A percentile compares a stretch with the other conserved stretches of the same genome.
phyloP scores from a whole-genome alignment of 2,329 filamentous ascomycete species.

The Fusarium paranaense region DNA sequence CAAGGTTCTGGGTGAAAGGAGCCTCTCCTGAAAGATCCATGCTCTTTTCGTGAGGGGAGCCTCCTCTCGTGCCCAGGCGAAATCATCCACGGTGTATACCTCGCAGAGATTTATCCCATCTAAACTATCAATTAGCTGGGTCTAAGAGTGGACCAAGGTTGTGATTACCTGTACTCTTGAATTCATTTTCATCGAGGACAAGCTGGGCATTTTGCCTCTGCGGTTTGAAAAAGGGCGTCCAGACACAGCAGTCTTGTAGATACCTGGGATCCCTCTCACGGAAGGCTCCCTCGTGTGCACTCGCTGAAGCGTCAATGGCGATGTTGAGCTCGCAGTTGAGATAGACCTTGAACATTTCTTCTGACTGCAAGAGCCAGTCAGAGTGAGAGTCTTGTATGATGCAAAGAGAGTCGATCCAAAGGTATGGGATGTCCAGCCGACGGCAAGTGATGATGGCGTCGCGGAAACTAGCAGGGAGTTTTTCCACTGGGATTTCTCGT shows the following conservation, averaged over 20 bases:
- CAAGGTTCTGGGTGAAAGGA: constrained; percentile 8
- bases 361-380: constrained; percentile 3
- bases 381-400: constrained; percentile 7
- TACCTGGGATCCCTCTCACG: background rate
- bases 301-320: constrained; percentile 2
- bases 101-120: background rate
- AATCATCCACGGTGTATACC: background rate
- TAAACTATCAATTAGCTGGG: background rate
- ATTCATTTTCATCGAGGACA: background rate
- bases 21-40: constrained; percentile 10
- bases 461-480: constrained; percentile 5
- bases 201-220: background rate
- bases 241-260: constrained; percentile 5
- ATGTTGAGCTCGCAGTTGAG: constrained; percentile 13
- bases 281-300: constrained; percentile 8
- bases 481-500: background rate
- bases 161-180: background rate
- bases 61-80: background rate
- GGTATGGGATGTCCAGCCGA: constrained; percentile 4
- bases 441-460: constrained; percentile 5
- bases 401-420: constrained; percentile 17
- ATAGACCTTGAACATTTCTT: constrained; percentile 10
- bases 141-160: background rate
- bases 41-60: background rate
- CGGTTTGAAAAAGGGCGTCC: background rate